These are phyloP conservation scores for Xanthoconium separans DNA, from an alignment of 1,284 basidiomycete species.

Conservation along the genomic window DNA sequence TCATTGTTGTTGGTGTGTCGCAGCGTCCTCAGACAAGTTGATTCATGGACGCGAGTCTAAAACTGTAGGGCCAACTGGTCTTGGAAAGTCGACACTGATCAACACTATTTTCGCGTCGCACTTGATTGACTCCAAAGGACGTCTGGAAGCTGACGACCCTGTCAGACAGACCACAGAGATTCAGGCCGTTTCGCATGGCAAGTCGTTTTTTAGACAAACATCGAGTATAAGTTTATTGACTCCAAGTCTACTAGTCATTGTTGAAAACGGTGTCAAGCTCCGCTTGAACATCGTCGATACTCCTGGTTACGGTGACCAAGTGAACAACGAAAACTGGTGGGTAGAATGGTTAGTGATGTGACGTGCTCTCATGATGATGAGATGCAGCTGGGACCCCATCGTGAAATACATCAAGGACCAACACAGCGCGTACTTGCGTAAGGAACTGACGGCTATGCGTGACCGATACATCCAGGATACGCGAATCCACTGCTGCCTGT, in stretches of 20 bases:
- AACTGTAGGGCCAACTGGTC: constrained; percentile 84
- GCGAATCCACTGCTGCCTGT: constrained; percentile 96
- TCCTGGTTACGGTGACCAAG: constrained; percentile 96
- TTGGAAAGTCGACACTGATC: constrained; percentile 98
- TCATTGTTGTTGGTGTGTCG: constrained; percentile 87
- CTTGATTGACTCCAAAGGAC: constrained; percentile 96
- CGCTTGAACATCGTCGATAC: constrained; percentile 99
- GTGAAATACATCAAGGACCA: constrained; percentile 99
- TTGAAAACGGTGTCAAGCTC: constrained; percentile 94
- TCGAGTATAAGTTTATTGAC: constrained; percentile 4
- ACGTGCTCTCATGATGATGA: constrained; percentile 5
- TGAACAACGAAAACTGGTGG: constrained; percentile 98
- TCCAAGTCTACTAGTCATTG: constrained; percentile 65
- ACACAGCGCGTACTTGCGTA: constrained; percentile 97
- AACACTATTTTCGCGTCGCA: constrained; percentile 99
- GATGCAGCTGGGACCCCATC: constrained; percentile 92
- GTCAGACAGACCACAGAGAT: constrained; percentile 96
- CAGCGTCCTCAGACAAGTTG: neutral
- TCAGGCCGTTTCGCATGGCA: constrained; percentile 91
- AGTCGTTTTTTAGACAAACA: constrained; percentile 30
- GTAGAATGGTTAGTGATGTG: constrained; percentile 29
- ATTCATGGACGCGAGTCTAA: neutral
- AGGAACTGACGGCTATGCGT: constrained; percentile 98
- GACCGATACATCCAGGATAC: constrained; percentile 99
- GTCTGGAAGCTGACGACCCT: constrained; percentile 83